A percentile compares a stretch with the other conserved stretches of the same genome.
Conservation (phyloP, 139 green algal species). For the Coccomyxa sp. region DNA sequence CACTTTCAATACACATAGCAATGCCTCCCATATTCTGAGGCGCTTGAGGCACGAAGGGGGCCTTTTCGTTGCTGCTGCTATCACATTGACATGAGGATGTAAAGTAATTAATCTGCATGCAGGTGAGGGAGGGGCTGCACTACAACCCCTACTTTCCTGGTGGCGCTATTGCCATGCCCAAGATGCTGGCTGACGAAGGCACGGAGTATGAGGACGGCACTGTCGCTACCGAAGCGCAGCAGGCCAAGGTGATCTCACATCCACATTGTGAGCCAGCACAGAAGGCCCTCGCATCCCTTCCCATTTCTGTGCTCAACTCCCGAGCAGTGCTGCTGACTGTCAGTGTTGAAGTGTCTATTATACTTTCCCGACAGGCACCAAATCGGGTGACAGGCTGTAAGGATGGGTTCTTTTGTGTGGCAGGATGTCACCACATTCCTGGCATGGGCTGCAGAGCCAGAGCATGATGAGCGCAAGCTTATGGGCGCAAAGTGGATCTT, state of each 20-base stretch:
- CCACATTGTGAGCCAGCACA: too few species aligned
- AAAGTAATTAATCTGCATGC: not conserved
- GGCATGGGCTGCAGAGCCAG: conserved; percentile 86
- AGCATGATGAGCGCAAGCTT: conserved; percentile 93
- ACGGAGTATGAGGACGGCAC: conserved; percentile 99
- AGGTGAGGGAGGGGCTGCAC: conserved; percentile 95
- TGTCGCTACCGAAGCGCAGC: conserved; percentile 86
- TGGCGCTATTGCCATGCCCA: conserved; percentile 98
- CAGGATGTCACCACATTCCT: conserved; percentile 92
- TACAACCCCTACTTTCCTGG: conserved; percentile 99
- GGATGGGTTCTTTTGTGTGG: not conserved
- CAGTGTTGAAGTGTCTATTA: not conserved
- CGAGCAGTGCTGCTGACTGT: not conserved
- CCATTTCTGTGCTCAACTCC: not conserved
- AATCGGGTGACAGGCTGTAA: not conserved
- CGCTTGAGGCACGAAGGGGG: not conserved
- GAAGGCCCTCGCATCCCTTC: not conserved
- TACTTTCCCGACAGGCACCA: not conserved
- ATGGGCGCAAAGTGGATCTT: conserved; percentile 97
- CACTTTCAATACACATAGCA: not conserved
- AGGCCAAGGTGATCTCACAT: conserved; percentile 67
- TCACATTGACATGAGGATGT: too few species aligned
- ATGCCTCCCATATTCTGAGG: not conserved
- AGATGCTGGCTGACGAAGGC: conserved; percentile 96
- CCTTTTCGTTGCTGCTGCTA: not conserved